Percentiles rank a stretch among this genome's conserved stretches.
These are phyloP conservation scores for Populus davidiana DNA, from an alignment of 345 rosid species.

Conservation along the genomic window DNA sequence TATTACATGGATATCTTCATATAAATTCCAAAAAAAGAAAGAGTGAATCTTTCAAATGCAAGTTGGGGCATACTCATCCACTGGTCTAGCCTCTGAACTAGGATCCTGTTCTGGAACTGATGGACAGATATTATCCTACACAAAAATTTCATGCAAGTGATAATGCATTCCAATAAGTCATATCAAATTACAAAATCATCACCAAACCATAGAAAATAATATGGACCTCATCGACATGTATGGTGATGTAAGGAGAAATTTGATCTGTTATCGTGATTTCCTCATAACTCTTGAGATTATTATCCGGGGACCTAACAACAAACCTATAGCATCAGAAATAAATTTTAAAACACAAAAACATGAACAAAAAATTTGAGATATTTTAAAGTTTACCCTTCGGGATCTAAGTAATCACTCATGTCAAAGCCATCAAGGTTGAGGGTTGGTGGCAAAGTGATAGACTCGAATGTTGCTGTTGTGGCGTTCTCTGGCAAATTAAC, in stretches of 20 bases:
- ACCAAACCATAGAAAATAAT: neutral
- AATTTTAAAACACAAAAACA: neutral
- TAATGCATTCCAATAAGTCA: neutral
- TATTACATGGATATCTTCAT: neutral
- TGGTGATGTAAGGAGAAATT: slow-evolving; percentile 63
- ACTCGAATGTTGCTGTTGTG: slow-evolving; percentile 56
- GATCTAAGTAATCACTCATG: slow-evolving; percentile 35
- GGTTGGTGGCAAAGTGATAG: slow-evolving; percentile 65
- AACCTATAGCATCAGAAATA: neutral
- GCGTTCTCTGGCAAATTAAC: slow-evolving; percentile 73
- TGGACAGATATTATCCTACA: slow-evolving; percentile 41
- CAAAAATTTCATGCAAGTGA: slow-evolving; percentile 1
- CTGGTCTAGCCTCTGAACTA: slow-evolving; percentile 23
- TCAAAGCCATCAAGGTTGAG: slow-evolving; percentile 67
- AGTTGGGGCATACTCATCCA: slow-evolving; percentile 46
- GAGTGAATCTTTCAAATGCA: neutral
- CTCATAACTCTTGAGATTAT: slow-evolving; percentile 50
- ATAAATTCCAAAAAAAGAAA: neutral
- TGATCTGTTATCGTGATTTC: slow-evolving; percentile 87
- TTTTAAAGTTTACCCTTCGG: slow-evolving; percentile 36
- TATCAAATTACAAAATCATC: neutral
- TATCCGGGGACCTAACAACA: slow-evolving; percentile 43
- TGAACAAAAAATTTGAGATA: neutral
- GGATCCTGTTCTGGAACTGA: slow-evolving; percentile 16
- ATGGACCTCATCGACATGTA: slow-evolving; percentile 68